Conservation (phyloP, 2,329 filamentous ascomycete species). For the Septoria petroselini region DNA sequence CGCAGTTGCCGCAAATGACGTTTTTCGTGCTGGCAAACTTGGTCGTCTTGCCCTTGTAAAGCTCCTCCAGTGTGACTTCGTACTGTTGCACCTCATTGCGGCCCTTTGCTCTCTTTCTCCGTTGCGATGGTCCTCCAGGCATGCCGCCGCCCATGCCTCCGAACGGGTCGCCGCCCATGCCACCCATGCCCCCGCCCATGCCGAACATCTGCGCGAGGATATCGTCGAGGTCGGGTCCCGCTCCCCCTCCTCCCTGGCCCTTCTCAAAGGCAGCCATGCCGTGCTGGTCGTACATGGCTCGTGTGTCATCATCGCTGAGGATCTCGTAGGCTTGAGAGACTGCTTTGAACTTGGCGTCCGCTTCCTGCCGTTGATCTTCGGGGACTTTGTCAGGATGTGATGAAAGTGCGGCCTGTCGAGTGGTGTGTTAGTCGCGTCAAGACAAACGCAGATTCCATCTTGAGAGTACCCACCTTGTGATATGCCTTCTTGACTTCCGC, state of each 20-base stretch:
- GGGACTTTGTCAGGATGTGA: constrained; percentile 96
- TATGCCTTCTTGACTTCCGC: constrained; percentile 93
- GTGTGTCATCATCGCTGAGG: constrained; percentile 90
- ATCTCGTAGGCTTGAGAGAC: constrained; percentile 97
- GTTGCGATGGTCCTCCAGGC: constrained; percentile 13
- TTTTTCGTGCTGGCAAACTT: constrained; percentile 96
- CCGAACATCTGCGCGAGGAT: constrained; percentile 89
- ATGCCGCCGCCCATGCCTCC: constrained; percentile 36
- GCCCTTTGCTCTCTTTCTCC: constrained; percentile 57
- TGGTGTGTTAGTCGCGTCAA: background rate
- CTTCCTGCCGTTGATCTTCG: constrained; percentile 76
- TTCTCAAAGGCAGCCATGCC: constrained; percentile 95
- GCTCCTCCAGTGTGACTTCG: constrained; percentile 84
- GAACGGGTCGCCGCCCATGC: constrained; percentile 40
- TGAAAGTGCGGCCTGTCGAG: constrained; percentile 57
- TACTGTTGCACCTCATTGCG: constrained; percentile 87
- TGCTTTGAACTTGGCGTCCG: constrained; percentile 88
- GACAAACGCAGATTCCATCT: background rate
- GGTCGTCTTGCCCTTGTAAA: constrained; percentile 98
- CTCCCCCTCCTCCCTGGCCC: constrained; percentile 61
- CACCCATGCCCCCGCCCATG: constrained; percentile 57
- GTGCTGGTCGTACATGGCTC: constrained; percentile 84
- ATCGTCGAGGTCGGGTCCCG: constrained; percentile 84
- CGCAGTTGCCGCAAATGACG: constrained; percentile 80
- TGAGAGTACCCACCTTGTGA: constrained; percentile 64